These are phyloP conservation scores for Dictyostelium intermedium DNA, from an alignment of 78 protist species.

Conservation along the genomic window DNA sequence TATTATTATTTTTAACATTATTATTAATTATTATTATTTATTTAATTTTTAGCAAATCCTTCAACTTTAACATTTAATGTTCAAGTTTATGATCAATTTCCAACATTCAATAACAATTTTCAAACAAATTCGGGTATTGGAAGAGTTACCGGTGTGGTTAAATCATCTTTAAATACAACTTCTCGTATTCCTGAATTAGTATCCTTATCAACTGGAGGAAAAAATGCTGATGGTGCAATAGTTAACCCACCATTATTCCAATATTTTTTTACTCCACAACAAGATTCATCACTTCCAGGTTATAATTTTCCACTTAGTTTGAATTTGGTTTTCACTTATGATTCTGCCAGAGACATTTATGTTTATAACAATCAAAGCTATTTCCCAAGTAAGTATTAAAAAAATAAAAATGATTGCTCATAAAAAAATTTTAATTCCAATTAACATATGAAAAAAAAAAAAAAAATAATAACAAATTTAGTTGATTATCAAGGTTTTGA, in stretches of 20 bases:
- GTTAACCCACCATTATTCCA: background rate
- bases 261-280: background rate
- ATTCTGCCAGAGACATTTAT: background rate
- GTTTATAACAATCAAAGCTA: background rate
- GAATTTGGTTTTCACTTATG: background rate
- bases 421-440: too few species aligned
- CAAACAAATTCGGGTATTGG: background rate
- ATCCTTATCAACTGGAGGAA: background rate
- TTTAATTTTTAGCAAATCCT: background rate
- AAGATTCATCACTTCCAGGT: background rate
- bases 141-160: background rate
- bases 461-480: too few species aligned
- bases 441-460: too few species aligned
- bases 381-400: background rate
- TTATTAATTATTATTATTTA: too few species aligned
- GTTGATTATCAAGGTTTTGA: background rate
- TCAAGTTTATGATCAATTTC: constrained; percentile 29
- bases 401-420: too few species aligned
- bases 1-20: too few species aligned
- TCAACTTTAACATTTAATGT: background rate
- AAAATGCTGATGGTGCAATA: background rate
- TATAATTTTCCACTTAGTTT: background rate
- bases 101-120: background rate
- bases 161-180: background rate
- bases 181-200: background rate